Conservation (phyloP, 441 rosid genomes). For the Pelargonium fulgidum region DNA sequence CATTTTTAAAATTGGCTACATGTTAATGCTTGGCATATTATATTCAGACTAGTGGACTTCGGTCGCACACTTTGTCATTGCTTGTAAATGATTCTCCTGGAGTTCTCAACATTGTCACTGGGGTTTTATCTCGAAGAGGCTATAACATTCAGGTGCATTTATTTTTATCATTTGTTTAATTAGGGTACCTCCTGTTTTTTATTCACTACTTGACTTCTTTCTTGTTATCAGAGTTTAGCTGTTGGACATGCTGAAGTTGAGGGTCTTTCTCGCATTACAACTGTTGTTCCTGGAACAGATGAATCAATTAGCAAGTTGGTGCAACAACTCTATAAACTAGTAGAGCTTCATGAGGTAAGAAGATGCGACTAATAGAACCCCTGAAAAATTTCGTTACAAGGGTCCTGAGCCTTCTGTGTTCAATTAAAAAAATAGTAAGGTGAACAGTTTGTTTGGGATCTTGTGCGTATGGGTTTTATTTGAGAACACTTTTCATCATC, state of each 20-base stretch:
- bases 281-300: constrained; percentile 83
- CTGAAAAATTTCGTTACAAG: neutral
- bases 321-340: constrained; percentile 72
- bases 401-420: neutral
- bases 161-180: constrained; percentile 9
- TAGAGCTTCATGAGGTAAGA: constrained; percentile 72
- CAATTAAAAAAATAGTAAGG: too few species aligned
- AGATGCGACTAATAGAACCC: neutral
- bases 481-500: neutral
- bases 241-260: constrained; percentile 77
- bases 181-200: constrained; percentile 3
- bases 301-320: constrained; percentile 73
- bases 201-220: constrained; percentile 21
- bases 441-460: neutral
- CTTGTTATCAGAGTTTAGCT: constrained; percentile 64
- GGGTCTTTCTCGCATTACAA: constrained; percentile 78
- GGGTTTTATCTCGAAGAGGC: constrained; percentile 79
- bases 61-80: constrained; percentile 73
- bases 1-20: neutral
- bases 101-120: constrained; percentile 76
- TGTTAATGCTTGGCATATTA: constrained; percentile 11
- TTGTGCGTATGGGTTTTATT: neutral
- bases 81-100: constrained; percentile 74
- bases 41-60: constrained; percentile 67
- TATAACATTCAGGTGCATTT: constrained; percentile 71